Evolutionary conservation across 768 basidiomycete genomes (phyloP).

Genomic region (Lactarius deliciosus): DNA sequence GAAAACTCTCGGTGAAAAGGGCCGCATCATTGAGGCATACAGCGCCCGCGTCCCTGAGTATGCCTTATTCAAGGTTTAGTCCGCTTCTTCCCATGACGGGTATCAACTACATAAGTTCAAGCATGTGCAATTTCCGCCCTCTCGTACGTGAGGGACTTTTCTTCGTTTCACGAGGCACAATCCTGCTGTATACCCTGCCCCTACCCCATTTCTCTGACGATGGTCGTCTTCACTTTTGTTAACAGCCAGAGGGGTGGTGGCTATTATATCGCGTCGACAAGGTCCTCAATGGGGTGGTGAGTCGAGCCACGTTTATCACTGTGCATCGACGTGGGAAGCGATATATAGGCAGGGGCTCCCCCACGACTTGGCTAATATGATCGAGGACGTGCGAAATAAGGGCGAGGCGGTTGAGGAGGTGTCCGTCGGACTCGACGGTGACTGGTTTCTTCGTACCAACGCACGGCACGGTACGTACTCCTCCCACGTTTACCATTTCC

Average conservation of each 20-base stretch:
- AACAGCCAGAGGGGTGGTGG: background rate
- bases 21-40: background rate
- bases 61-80: background rate
- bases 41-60: conserved; percentile 3
- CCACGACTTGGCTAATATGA: conserved; percentile 11
- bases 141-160: background rate
- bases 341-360: conserved; percentile 17
- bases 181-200: background rate
- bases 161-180: background rate
- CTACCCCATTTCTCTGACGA: background rate
- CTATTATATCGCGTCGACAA: conserved; percentile 12
- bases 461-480: conserved; percentile 15
- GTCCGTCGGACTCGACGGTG: conserved; percentile 21
- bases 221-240: conserved; percentile 12
- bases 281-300: conserved; percentile 13
- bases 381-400: conserved; percentile 9
- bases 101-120: background rate
- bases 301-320: background rate
- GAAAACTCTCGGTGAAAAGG: background rate
- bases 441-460: conserved; percentile 24
- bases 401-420: conserved; percentile 17
- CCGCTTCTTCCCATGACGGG: background rate
- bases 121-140: background rate
- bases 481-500: background rate
- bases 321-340: background rate